A percentile compares a stretch with the other conserved stretches of the same genome.
Conservation (phyloP, 1,284 basidiomycete genomes). For the Ustilago esculenta region DNA sequence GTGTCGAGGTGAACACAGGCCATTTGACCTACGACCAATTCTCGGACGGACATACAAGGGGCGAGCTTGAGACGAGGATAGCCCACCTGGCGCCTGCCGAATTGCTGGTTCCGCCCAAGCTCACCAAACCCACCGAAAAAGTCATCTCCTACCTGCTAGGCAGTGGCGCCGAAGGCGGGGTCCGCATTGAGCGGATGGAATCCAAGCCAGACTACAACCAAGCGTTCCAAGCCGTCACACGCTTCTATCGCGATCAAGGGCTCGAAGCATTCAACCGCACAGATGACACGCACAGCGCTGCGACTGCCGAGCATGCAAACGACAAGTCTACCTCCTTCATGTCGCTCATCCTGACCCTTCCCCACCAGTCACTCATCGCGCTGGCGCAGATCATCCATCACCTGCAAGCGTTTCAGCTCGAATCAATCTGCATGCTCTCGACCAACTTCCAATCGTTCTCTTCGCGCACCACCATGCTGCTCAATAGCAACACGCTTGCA, state of each 20-base stretch:
- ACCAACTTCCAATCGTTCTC: slow-evolving; percentile 77
- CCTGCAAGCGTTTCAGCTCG: slow-evolving; percentile 79
- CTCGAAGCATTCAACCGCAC: neutral
- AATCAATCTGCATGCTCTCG: slow-evolving; percentile 49
- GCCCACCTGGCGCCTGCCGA: slow-evolving; percentile 77
- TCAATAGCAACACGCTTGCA: slow-evolving; percentile 85
- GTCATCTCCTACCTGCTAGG: slow-evolving; percentile 75
- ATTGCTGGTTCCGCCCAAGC: slow-evolving; percentile 73
- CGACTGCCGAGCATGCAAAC: too few relatives aligned
- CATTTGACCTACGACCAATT: slow-evolving; percentile 90
- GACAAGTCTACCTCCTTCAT: slow-evolving; percentile 12
- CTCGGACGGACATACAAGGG: slow-evolving; percentile 49
- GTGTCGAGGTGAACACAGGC: slow-evolving; percentile 85
- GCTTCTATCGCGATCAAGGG: slow-evolving; percentile 73
- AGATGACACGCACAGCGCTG: neutral
- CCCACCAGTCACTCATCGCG: slow-evolving; percentile 74
- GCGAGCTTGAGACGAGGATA: slow-evolving; percentile 63
- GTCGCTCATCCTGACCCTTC: slow-evolving; percentile 33
- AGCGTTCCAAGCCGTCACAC: slow-evolving; percentile 78
- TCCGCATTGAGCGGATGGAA: slow-evolving; percentile 75
- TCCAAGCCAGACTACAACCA: slow-evolving; percentile 74
- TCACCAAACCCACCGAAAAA: slow-evolving; percentile 81
- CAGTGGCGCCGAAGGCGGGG: slow-evolving; percentile 57
- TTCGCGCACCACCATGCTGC: slow-evolving; percentile 80
- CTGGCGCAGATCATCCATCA: slow-evolving; percentile 81